Conservation (phyloP, 2,329 filamentous ascomycete genomes). For the Ceratocystis cacaofunesta region DNA sequence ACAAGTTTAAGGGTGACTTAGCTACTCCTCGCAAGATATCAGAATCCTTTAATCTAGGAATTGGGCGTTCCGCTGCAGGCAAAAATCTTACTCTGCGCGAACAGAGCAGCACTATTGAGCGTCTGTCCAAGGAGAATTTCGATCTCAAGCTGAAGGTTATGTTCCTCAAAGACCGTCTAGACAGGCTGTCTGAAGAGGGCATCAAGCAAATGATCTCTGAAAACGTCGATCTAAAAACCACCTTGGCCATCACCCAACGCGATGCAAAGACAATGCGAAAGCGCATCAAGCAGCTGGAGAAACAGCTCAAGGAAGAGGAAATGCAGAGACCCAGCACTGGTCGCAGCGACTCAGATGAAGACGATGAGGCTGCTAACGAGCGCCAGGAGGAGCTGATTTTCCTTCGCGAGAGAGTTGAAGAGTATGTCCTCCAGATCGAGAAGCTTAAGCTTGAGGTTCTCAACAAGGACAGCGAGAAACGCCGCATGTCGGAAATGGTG, state of each 20-base stretch:
- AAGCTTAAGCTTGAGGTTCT: constrained; percentile 64
- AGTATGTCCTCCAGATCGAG: constrained; percentile 72
- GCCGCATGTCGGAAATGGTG: constrained; percentile 70
- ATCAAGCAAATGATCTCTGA: constrained; percentile 97
- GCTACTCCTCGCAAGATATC: constrained; percentile 41
- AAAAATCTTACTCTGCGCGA: constrained; percentile 82
- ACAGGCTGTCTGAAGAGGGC: constrained; percentile 87
- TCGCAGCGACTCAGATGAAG: constrained; percentile 42
- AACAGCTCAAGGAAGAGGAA: constrained; percentile 54
- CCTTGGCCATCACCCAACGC: constrained; percentile 73
- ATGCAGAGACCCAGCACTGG: constrained; percentile 43
- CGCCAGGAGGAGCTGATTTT: constrained; percentile 77
- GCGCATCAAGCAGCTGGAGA: constrained; percentile 74
- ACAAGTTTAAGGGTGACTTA: constrained; percentile 57
- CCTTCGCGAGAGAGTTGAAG: constrained; percentile 70
- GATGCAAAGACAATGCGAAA: constrained; percentile 75
- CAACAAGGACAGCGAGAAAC: constrained; percentile 68
- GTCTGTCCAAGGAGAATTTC: constrained; percentile 94
- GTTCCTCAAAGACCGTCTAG: constrained; percentile 84
- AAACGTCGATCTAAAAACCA: constrained; percentile 89
- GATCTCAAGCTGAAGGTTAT: constrained; percentile 95
- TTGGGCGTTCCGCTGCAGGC: constrained; percentile 35
- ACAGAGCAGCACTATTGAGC: constrained; percentile 92
- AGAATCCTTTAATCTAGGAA: constrained; percentile 33
- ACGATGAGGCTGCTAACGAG: constrained; percentile 48